phyloP scores from a whole-genome alignment of 208 protist species.

The Leishmania major region DNA sequence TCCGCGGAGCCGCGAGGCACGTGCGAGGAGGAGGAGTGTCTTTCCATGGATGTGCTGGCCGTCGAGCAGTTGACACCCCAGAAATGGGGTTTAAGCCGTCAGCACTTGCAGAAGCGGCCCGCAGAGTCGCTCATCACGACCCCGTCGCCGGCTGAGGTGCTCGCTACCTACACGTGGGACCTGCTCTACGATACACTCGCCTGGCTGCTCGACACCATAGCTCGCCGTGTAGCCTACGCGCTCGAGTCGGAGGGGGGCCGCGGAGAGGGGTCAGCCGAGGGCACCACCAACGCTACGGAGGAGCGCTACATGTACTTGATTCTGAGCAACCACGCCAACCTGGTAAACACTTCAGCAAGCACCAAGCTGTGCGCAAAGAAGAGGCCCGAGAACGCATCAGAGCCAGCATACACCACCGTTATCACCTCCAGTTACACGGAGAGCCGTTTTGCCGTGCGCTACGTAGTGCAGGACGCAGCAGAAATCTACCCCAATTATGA shows the following conservation, averaged over 20 bases:
- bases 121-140: slow-evolving; percentile 25
- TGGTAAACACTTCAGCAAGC: slow-evolving; percentile 27
- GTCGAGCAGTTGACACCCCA: slow-evolving; percentile 25
- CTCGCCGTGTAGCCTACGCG: slow-evolving; percentile 21
- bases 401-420: not conserved
- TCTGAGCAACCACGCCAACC: slow-evolving; percentile 35
- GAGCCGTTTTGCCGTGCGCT: slow-evolving; percentile 36
- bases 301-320: slow-evolving; percentile 30
- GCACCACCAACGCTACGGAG: not conserved
- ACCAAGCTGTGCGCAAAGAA: slow-evolving; percentile 21
- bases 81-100: slow-evolving; percentile 18
- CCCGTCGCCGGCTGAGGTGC: slow-evolving; percentile 27
- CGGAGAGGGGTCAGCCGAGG: not conserved
- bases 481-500: slow-evolving; percentile 38
- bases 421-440: slow-evolving; percentile 23
- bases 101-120: slow-evolving; percentile 20
- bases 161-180: slow-evolving; percentile 32
- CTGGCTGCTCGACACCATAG: slow-evolving; percentile 27
- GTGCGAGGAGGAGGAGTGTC: not conserved
- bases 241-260: slow-evolving; percentile 4
- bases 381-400: slow-evolving; percentile 2
- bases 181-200: slow-evolving; percentile 35
- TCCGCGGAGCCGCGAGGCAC: not conserved
- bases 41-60: slow-evolving; percentile 23
- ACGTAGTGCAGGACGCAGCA: slow-evolving; percentile 23